Conservation (phyloP, 108 stramenopile genomes). For the Discostella pseudostelligera region DNA sequence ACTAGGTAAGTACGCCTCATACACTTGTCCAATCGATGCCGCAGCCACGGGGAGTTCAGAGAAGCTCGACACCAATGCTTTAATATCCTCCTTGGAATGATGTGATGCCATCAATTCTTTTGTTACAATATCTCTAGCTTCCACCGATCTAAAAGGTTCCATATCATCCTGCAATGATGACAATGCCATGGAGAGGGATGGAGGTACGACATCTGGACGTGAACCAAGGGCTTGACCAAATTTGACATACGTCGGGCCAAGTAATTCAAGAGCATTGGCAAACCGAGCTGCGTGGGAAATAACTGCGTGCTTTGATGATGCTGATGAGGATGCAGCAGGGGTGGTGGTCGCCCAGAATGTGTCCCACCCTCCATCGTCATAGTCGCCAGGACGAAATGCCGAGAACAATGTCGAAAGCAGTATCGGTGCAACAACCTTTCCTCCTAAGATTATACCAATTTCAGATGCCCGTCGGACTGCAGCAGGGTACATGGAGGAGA, state of each 20-base stretch:
- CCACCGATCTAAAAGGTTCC: slow-evolving; percentile 59
- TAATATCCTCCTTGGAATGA: slow-evolving; percentile 14
- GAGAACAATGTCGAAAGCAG: not conserved
- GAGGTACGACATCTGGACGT: slow-evolving; percentile 73
- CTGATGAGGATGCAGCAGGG: not conserved
- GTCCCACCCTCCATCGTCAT: slow-evolving; percentile 28
- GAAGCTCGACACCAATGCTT: slow-evolving; percentile 20
- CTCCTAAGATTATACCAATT: too few species aligned
- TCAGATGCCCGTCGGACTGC: too few species aligned
- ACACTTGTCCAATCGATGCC: slow-evolving; percentile 52
- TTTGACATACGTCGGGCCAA: slow-evolving; percentile 81
- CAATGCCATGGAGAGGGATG: slow-evolving; percentile 55
- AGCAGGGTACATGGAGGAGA: too few species aligned
- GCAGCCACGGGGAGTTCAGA: slow-evolving; percentile 27
- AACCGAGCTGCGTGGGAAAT: slow-evolving; percentile 56
- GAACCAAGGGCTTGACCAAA: slow-evolving; percentile 74
- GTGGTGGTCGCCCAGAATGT: slow-evolving; percentile 31
- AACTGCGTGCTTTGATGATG: not conserved
- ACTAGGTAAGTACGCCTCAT: slow-evolving; percentile 49
- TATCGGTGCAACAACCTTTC: too few species aligned
- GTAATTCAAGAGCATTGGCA: slow-evolving; percentile 47
- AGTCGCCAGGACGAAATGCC: not conserved
- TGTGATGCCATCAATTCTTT: slow-evolving; percentile 34
- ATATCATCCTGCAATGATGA: slow-evolving; percentile 66
- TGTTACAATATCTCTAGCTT: slow-evolving; percentile 52